Evolutionary conservation across 257 asterid genomes (phyloP).

Genomic region (Linderniella brevidens): DNA sequence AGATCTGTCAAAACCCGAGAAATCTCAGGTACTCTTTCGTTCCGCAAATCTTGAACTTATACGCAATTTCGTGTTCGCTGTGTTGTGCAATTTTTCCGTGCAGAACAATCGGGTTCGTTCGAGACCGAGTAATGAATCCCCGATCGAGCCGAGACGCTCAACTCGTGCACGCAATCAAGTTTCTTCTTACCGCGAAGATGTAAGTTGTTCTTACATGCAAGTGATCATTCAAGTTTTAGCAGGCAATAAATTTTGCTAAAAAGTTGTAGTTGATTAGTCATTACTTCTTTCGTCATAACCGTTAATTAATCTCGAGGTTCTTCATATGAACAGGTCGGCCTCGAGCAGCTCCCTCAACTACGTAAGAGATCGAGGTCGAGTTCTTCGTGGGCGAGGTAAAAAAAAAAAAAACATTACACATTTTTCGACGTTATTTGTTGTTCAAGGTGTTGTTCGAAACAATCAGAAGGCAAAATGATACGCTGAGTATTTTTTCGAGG

Average conservation of each 20-base stretch:
- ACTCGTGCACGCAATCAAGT: conserved; percentile 55
- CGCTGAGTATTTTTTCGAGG: no score
- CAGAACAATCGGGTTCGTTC: conserved; percentile 24
- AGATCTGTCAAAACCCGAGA: conserved; percentile 33
- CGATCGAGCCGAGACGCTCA: conserved; percentile 76
- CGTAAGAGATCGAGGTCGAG: conserved; percentile 32
- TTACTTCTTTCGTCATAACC: no score
- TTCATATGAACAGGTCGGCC: conserved; percentile 25
- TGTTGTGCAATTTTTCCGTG: conserved; percentile 5
- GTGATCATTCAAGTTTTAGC: no score
- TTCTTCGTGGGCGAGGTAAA: conserved; percentile 69
- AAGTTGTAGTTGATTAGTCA: no score
- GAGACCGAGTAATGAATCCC: conserved; percentile 15
- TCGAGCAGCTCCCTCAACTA: conserved; percentile 29
- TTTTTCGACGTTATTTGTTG: neutral
- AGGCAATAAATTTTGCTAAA: no score
- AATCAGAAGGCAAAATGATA: no score
- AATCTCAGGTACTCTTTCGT: conserved; percentile 30
- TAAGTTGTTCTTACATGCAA: conserved; percentile 21
- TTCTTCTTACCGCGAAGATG: conserved; percentile 59
- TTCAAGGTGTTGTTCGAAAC: no score
- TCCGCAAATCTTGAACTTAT: neutral
- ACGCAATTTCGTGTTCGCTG: no score
- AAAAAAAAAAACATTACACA: neutral
- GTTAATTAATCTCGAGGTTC: conserved; percentile 1